phyloP scores from a whole-genome alignment of 169 alveolate genomes.

The Plasmodium relictum region DNA sequence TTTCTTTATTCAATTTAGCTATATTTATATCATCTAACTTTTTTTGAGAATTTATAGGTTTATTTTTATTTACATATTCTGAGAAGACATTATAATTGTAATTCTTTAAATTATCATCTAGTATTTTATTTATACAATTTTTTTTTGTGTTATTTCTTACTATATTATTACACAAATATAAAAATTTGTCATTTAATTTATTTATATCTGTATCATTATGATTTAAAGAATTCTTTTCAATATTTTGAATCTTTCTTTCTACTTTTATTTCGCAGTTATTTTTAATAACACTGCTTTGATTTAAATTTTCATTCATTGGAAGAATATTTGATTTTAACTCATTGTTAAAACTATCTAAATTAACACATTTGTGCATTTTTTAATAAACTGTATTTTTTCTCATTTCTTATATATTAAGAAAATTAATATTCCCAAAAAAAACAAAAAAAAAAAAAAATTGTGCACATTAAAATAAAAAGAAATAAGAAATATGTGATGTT shows the following conservation, averaged over 20 bases:
- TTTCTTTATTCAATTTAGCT: conserved; percentile 2
- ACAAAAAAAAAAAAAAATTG: not conserved
- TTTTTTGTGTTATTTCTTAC: conserved; percentile 7
- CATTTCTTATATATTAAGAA: conserved; percentile 12
- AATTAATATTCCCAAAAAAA: conserved; percentile 4
- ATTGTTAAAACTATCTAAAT: conserved; percentile 40
- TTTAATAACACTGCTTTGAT: conserved; percentile 15
- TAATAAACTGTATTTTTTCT: conserved; percentile 15
- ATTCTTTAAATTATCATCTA: conserved; percentile 7
- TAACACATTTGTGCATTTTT: conserved; percentile 44
- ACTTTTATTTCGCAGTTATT: conserved; percentile 13
- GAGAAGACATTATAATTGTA: conserved; percentile 14
- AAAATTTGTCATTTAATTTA: conserved; percentile 8
- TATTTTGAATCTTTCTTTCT: conserved; percentile 4
- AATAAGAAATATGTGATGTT: no score
- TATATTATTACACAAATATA: conserved; percentile 16
- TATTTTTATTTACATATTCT: conserved; percentile 14
- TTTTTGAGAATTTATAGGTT: not conserved
- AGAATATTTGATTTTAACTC: conserved; percentile 9
- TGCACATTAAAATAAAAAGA: not conserved
- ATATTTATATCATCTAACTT: not conserved
- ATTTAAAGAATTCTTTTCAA: conserved; percentile 16
- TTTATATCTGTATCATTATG: conserved; percentile 3
- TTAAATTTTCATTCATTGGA: conserved; percentile 13
- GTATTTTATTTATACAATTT: conserved; percentile 7